Evolutionary conservation across 176 grass and related monocot species (phyloP).

Genomic region (Oryza officinalis): DNA sequence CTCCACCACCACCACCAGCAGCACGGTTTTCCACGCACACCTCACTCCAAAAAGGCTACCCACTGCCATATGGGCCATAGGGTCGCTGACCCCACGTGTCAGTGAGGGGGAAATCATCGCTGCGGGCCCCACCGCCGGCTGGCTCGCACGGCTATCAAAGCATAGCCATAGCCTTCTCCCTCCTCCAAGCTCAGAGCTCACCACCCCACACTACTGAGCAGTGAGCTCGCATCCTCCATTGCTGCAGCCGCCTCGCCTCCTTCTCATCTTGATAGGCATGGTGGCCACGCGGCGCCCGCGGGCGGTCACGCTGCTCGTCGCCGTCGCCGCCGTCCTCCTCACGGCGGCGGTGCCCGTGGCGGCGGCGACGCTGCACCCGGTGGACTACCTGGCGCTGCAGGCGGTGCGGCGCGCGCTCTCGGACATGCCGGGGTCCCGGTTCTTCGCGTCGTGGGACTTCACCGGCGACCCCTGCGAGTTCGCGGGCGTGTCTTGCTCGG

Average conservation of each 20-base stretch:
- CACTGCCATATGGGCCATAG: not conserved
- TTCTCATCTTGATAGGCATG: not conserved
- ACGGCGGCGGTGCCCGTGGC: not conserved
- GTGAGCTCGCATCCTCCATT: not conserved
- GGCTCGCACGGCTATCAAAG: constrained; percentile 44
- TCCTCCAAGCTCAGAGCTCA: constrained; percentile 4
- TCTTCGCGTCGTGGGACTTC: constrained; percentile 83
- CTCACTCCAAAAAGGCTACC: not conserved
- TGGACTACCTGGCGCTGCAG: constrained; percentile 70
- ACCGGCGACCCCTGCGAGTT: constrained; percentile 74
- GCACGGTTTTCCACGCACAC: constrained; percentile 11
- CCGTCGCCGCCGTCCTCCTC: not conserved
- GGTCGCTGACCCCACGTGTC: accelerated
- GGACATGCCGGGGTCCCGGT: constrained; percentile 56
- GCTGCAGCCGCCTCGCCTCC: not conserved
- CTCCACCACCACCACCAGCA: not conserved
- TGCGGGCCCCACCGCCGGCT: not conserved
- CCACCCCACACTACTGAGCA: not conserved
- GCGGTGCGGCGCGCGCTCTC: constrained; percentile 43
- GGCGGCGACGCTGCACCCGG: constrained; percentile 60
- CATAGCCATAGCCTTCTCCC: not conserved
- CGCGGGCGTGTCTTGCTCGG: constrained; percentile 56
- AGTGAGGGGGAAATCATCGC: not conserved
- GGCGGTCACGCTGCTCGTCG: not conserved
- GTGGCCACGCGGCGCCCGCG: not conserved